These are phyloP conservation scores for Clausena lansium DNA, from an alignment of 345 rosid species.

Conservation along the genomic window DNA sequence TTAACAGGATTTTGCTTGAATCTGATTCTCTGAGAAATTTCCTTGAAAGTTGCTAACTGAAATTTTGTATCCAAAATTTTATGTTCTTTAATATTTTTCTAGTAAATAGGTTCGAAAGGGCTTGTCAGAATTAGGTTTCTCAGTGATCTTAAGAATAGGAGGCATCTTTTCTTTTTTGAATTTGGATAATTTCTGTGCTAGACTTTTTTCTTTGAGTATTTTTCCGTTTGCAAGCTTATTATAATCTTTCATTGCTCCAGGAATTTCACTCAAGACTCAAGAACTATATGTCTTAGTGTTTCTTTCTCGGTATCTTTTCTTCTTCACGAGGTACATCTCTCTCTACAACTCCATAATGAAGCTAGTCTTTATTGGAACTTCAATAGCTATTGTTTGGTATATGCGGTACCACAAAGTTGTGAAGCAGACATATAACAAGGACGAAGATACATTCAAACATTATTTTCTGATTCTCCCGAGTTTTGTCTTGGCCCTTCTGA, in stretches of 20 bases:
- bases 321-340: conserved; percentile 30
- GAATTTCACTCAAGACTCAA: conserved; percentile 46
- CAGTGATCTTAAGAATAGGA: background rate
- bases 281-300: conserved; percentile 49
- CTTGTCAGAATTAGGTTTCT: background rate
- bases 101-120: background rate
- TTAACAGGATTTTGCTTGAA: background rate
- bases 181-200: background rate
- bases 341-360: conserved; percentile 46
- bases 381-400: conserved; percentile 47
- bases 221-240: background rate
- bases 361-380: conserved; percentile 38
- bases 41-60: background rate
- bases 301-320: conserved; percentile 39
- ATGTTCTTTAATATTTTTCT: background rate
- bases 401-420: conserved; percentile 48
- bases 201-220: background rate
- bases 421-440: conserved; percentile 35
- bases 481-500: conserved; percentile 31
- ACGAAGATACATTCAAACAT: conserved; percentile 36
- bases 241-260: conserved; percentile 18
- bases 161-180: background rate
- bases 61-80: background rate
- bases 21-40: background rate
- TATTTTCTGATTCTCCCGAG: conserved; percentile 24